Conservation (phyloP, 2,329 filamentous ascomycete genomes). For the Scedosporium dehoogii region DNA sequence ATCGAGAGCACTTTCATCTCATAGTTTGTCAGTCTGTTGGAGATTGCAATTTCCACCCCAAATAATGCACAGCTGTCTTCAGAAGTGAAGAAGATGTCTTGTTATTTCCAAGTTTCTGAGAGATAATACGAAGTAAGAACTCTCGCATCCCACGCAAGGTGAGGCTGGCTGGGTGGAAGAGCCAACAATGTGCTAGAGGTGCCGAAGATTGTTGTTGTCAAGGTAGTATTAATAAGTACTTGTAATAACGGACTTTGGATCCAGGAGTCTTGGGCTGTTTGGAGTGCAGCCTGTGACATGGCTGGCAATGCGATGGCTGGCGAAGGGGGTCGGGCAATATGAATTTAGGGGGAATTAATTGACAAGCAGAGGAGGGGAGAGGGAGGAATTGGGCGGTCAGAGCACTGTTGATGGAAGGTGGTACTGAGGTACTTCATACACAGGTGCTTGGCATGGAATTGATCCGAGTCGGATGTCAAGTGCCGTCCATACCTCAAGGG, state of each 20-base stretch:
- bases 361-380: background rate
- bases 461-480: background rate
- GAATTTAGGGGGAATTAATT: background rate
- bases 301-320: slow-evolving; percentile 3
- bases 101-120: background rate
- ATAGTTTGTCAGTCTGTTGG: background rate
- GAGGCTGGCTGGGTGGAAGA: background rate
- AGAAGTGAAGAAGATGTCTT: background rate
- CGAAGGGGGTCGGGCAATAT: background rate
- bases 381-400: slow-evolving; percentile 1
- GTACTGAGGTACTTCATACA: background rate
- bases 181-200: background rate
- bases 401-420: background rate
- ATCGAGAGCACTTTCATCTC: background rate
- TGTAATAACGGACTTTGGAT: background rate
- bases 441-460: no score
- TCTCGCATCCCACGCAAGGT: background rate
- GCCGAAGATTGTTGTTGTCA: no score
- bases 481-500: background rate
- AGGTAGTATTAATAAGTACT: no score
- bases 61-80: background rate
- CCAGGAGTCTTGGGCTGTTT: slow-evolving; percentile 3
- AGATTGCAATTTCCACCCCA: background rate
- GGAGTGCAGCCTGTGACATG: slow-evolving; percentile 6
- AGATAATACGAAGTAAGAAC: background rate